phyloP scores from a whole-genome alignment of 2,329 filamentous ascomycete genomes.

The Davidsoniella virescens region DNA sequence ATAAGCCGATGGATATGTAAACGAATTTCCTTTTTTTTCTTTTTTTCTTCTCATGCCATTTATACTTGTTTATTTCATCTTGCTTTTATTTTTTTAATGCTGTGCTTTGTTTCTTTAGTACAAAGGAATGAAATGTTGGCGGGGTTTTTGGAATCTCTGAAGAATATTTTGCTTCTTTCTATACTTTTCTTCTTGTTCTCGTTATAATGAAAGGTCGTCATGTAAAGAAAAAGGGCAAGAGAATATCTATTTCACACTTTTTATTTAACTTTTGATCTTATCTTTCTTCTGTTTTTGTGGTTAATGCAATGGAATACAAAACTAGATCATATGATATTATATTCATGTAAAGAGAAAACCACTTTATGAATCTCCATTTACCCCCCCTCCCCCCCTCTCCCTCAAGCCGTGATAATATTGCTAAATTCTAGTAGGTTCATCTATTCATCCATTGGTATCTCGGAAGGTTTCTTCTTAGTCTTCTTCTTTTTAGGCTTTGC shows the following conservation, averaged over 20 bases:
- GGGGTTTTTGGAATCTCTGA: constrained; percentile 4
- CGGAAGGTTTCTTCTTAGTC: constrained; percentile 23
- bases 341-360: no score
- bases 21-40: constrained; percentile 17
- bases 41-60: constrained; percentile 28
- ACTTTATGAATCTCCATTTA: no score
- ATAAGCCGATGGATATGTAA: constrained; percentile 36
- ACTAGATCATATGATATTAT: no score
- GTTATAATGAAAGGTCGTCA: no score
- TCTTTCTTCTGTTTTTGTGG: no score
- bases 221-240: no score
- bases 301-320: no score
- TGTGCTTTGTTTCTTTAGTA: background rate
- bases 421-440: constrained; percentile 16
- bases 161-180: constrained; percentile 13
- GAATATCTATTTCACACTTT: no score
- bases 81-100: background rate
- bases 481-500: constrained; percentile 31
- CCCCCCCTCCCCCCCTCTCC: no score
- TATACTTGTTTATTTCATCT: constrained; percentile 1
- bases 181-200: background rate
- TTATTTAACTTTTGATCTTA: no score
- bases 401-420: no score
- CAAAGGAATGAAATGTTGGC: background rate
- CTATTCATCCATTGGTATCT: no score